phyloP scores from a whole-genome alignment of 345 rosid genomes.

The Brassica juncea region DNA sequence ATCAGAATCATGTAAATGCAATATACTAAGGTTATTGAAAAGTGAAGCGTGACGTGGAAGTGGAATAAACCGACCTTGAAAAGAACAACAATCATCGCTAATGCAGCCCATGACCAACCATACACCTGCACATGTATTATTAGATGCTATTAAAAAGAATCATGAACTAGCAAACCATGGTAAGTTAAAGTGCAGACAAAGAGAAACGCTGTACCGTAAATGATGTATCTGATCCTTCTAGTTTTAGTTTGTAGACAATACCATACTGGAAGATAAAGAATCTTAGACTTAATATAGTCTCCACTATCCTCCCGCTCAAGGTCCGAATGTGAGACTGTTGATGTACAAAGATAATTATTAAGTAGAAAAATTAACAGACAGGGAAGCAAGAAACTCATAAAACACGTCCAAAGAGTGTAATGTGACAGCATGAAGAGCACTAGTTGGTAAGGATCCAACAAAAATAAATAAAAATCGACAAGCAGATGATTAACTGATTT shows the following conservation, averaged over 20 bases:
- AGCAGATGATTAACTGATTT: no score
- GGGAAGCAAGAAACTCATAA: no score
- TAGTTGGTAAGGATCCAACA: neutral
- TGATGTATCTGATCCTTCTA: slow-evolving; percentile 63
- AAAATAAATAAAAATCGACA: neutral
- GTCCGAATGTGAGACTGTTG: slow-evolving; percentile 84
- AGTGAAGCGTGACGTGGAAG: neutral
- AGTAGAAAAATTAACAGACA: neutral
- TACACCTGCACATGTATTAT: slow-evolving; percentile 54
- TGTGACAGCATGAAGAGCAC: neutral
- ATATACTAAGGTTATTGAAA: neutral
- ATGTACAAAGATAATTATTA: slow-evolving; percentile 10
- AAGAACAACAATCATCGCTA: slow-evolving; percentile 64
- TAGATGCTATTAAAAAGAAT: neutral
- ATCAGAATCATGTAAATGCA: slow-evolving; percentile 24
- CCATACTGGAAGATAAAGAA: slow-evolving; percentile 97
- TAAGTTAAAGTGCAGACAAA: neutral
- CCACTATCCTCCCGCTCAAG: slow-evolving; percentile 78
- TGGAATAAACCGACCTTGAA: slow-evolving; percentile 63
- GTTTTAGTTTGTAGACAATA: slow-evolving; percentile 74
- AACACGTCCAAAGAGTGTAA: no score
- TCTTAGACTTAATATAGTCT: slow-evolving; percentile 77
- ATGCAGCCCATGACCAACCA: slow-evolving; percentile 81
- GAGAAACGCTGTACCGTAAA: slow-evolving; percentile 48
- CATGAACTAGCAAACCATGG: neutral